Evolutionary conservation across 2,329 filamentous ascomycete species (phyloP), one percentile per base, ranked within the genome.

Genomic region (Zopfia rhizophila): DNA sequence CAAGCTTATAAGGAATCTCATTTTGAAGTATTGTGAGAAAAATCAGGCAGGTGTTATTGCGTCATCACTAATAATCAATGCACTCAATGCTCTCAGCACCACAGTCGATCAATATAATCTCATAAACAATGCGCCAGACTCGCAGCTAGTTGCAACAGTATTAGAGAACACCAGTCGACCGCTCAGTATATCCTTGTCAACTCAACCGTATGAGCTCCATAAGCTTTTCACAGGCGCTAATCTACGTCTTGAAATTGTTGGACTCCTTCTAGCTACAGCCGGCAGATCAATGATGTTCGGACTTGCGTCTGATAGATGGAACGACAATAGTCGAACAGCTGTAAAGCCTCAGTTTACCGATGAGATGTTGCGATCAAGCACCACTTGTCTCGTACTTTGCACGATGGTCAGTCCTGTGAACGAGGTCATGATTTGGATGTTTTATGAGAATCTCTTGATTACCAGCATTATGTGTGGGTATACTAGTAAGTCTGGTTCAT

Each of bases 161-260:
- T 30, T 70, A 31, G 61, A 66, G 19, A 65, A 65, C 22, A 66
- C 56, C 2, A 56, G 54, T 5, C 56, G 55, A 14, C 61, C 64
- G 4, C 55, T 70, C 1, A 50, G 55, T 10, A 59, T 69, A 7
- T 55, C 59, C 2, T 51, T 58, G 19, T 28, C 55, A 41, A 37
- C 61, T 2, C 57, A 65, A 24, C 68, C 69, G 1, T 46, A 54
- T 11, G 63, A 70, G 7, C 75, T 77, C 31, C 65, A 73, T 44
- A 60, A 58, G 12, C 45, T 73, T 1, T 75, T 67, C 41, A 75
- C 72, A 0, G 73, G 72, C 0, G 53, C 62, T 11, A 63, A 67
- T 13, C 50, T 74, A 24, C 69, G 74, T 1, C 52, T 76, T 4
- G 73, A 76, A 24, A 68, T 68, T 4, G 60, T 76, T 8, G 73